Percentiles rank a stretch among this genome's conserved stretches.
phyloP scores from a whole-genome alignment of 2,329 filamentous ascomycete species.

The Colletotrichum sp. region DNA sequence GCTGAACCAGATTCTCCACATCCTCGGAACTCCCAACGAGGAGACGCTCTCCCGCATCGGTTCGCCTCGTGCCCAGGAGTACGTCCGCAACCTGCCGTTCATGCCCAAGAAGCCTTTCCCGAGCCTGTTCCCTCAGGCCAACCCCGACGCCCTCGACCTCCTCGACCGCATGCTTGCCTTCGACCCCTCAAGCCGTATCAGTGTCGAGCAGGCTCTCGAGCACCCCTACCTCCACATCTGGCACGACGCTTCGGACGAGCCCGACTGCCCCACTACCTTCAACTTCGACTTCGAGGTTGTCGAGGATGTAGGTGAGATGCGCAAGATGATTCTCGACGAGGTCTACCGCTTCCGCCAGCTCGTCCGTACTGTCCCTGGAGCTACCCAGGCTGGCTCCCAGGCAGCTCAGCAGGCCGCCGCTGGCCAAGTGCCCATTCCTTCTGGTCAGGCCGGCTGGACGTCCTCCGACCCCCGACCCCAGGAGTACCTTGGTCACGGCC shows the following conservation, averaged over 20 bases:
- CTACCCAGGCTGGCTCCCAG: conserved; percentile 30
- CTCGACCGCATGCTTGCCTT: conserved; percentile 98
- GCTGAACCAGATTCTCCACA: conserved; percentile 98
- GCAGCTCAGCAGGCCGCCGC: conserved; percentile 39
- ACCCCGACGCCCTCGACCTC: conserved; percentile 93
- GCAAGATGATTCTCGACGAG: conserved; percentile 96
- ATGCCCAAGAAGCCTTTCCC: conserved; percentile 95
- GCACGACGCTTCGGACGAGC: conserved; percentile 97
- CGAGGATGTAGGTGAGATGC: conserved; percentile 93
- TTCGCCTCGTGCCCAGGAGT: conserved; percentile 94
- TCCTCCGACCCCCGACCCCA: conserved; percentile 65
- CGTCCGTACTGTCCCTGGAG: conserved; percentile 56
- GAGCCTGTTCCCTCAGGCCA: conserved; percentile 88
- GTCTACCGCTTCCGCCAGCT: conserved; percentile 81
- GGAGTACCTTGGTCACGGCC: conserved; percentile 50
- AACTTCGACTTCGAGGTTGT: conserved; percentile 99
- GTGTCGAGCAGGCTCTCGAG: conserved; percentile 92
- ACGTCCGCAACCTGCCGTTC: conserved; percentile 92
- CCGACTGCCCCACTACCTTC: conserved; percentile 89
- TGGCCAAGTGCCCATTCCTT: conserved; percentile 57
- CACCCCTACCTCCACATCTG: conserved; percentile 97
- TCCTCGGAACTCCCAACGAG: conserved; percentile 94
- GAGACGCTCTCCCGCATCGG: conserved; percentile 93
- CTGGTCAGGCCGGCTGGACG: conserved; percentile 57
- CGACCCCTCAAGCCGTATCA: conserved; percentile 91